These are phyloP conservation scores for Phytophthora pinifolia DNA, from an alignment of 352 stramenopile genomes.

Conservation along the genomic window DNA sequence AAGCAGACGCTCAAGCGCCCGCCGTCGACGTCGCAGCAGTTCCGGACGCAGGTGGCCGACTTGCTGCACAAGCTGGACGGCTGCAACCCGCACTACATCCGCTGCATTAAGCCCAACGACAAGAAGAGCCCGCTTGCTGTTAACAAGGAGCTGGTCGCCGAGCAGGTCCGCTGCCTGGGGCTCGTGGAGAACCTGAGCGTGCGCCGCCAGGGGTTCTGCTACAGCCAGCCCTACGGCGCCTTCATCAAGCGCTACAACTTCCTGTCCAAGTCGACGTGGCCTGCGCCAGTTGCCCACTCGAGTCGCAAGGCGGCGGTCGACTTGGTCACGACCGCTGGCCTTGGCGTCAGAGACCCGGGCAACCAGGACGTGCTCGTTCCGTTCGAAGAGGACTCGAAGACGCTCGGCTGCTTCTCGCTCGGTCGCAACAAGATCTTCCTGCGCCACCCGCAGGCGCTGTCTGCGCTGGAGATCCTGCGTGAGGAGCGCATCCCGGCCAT, in stretches of 20 bases:
- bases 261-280: slow-evolving; percentile 79
- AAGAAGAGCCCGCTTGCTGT: slow-evolving; percentile 75
- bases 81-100: slow-evolving; percentile 91
- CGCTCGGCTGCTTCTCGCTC: slow-evolving; percentile 77
- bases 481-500: slow-evolving; percentile 77
- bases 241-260: slow-evolving; percentile 90
- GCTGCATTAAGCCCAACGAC: slow-evolving; percentile 91
- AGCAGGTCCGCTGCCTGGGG: slow-evolving; percentile 82
- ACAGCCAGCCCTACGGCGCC: slow-evolving; percentile 74
- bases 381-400: slow-evolving; percentile 76
- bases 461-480: slow-evolving; percentile 80
- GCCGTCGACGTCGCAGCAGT: slow-evolving; percentile 84
- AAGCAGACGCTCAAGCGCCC: slow-evolving; percentile 85
- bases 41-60: slow-evolving; percentile 74
- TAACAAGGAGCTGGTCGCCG: slow-evolving; percentile 63
- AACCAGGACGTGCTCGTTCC: slow-evolving; percentile 48
- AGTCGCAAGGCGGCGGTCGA: slow-evolving; percentile 73
- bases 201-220: slow-evolving; percentile 83
- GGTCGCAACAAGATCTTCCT: slow-evolving; percentile 91
- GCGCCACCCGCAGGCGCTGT: slow-evolving; percentile 86
- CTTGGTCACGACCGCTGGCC: slow-evolving; percentile 59
- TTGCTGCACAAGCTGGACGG: slow-evolving; percentile 85
- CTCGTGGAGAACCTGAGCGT: slow-evolving; percentile 85
- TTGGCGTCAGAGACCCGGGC: slow-evolving; percentile 61
- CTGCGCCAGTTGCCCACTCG: slow-evolving; percentile 59